Conservation (phyloP, 2,329 filamentous ascomycete species). For the Chrysoporthe austroafricana region DNA sequence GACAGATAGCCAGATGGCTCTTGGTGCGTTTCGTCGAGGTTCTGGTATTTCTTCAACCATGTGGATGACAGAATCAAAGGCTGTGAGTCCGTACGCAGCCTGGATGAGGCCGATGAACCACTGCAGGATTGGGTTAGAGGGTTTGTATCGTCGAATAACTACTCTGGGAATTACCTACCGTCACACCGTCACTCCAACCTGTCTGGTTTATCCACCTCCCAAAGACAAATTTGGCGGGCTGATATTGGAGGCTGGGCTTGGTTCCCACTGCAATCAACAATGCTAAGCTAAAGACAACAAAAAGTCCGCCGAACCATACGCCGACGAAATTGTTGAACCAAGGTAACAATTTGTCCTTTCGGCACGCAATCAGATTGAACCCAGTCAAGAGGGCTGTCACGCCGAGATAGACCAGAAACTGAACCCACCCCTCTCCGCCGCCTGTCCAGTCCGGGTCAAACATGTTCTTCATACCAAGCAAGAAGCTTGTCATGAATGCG, state of each 20-base stretch:
- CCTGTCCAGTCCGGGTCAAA: slow-evolving; percentile 47
- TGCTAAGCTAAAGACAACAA: slow-evolving; percentile 55
- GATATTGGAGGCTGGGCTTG: slow-evolving; percentile 48
- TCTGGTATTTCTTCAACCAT: slow-evolving; percentile 61
- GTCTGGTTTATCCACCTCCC: slow-evolving; percentile 54
- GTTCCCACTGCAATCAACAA: slow-evolving; percentile 57
- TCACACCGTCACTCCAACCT: slow-evolving; percentile 58
- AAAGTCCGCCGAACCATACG: slow-evolving; percentile 54
- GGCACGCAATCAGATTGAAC: slow-evolving; percentile 43
- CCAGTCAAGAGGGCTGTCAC: slow-evolving; percentile 29
- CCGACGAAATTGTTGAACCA: slow-evolving; percentile 56
- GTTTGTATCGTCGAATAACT: not conserved
- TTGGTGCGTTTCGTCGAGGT: slow-evolving; percentile 54
- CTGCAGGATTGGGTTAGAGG: not conserved
- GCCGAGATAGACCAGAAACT: slow-evolving; percentile 59
- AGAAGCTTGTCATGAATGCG: slow-evolving; percentile 62
- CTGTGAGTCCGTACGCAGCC: slow-evolving; percentile 59
- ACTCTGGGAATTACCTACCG: slow-evolving; percentile 26
- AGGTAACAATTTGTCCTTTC: slow-evolving; percentile 51
- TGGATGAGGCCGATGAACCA: slow-evolving; percentile 63
- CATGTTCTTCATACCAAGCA: slow-evolving; percentile 60
- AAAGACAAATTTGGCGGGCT: slow-evolving; percentile 56
- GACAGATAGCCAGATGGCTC: slow-evolving; percentile 57
- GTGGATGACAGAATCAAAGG: slow-evolving; percentile 63
- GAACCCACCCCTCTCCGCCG: slow-evolving; percentile 52